Conservation (phyloP, 176 grass and related monocot genomes). For the Echinochloa phyllopogon region DNA sequence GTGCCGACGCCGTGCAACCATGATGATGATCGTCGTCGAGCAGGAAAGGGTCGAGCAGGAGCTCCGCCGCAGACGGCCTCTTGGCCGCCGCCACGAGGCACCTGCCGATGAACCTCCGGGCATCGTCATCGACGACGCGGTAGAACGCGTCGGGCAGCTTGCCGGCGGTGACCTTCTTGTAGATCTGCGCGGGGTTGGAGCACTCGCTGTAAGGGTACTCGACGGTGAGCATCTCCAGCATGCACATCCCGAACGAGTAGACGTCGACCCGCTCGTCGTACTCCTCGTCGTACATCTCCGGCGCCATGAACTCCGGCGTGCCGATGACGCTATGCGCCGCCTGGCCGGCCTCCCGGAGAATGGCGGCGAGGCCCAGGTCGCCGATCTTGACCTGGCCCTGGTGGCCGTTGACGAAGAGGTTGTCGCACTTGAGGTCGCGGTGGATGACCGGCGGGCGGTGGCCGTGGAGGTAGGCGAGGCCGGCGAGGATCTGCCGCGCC, state of each 20-base stretch:
- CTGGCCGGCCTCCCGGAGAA: neutral
- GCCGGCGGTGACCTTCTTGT: conserved; percentile 93
- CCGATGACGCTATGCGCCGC: conserved; percentile 11
- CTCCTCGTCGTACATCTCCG: conserved; percentile 91
- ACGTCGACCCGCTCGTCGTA: conserved; percentile 80
- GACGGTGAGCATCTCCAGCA: conserved; percentile 87
- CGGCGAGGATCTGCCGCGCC: conserved; percentile 28
- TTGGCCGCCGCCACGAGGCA: conserved; percentile 49
- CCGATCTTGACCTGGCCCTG: no score
- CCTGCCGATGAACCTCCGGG: conserved; percentile 62
- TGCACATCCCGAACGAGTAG: conserved; percentile 95
- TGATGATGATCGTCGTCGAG: conserved; percentile 20
- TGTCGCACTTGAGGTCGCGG: conserved; percentile 18
- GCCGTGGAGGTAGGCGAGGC: neutral
- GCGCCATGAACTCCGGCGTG: conserved; percentile 98
- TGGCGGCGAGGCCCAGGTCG: no score
- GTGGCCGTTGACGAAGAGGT: conserved; percentile 6
- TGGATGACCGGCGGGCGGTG: neutral
- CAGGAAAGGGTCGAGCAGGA: conserved; percentile 81
- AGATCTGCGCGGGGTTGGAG: conserved; percentile 91
- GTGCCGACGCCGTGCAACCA: neutral
- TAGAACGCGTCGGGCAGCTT: conserved; percentile 80
- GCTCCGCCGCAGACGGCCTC: conserved; percentile 69
- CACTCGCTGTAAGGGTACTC: conserved; percentile 94
- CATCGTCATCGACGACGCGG: conserved; percentile 47